Evolutionary conservation across 176 grass and related monocot species (phyloP).

Genomic region (Musa acuminata): DNA sequence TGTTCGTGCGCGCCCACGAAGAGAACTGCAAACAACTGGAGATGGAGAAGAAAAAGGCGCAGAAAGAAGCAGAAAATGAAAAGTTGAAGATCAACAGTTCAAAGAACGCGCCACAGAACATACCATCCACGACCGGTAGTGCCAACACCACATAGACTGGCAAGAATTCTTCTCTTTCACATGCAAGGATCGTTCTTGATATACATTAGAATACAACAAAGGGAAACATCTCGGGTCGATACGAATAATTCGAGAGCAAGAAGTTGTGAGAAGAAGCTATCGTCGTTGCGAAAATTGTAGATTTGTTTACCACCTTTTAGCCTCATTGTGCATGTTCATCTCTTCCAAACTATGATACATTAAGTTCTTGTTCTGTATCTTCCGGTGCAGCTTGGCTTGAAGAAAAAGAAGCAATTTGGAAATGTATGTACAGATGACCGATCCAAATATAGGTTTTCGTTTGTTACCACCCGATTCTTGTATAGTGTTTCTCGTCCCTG

Average conservation of each 20-base stretch:
- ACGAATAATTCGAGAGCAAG: not conserved
- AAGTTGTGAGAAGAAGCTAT: not conserved
- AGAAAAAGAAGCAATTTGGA: not conserved
- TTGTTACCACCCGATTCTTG: not conserved
- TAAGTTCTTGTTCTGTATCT: not conserved
- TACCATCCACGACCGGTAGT: slow-evolving; percentile 23
- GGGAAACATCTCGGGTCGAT: not conserved
- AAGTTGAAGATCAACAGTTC: slow-evolving; percentile 46
- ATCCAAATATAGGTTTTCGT: not conserved
- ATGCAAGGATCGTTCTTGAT: not conserved
- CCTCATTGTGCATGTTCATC: not conserved
- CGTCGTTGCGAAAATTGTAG: not conserved
- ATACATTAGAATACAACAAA: not conserved
- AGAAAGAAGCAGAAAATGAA: slow-evolving; percentile 76
- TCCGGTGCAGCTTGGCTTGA: not conserved
- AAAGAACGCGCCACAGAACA: slow-evolving; percentile 38
- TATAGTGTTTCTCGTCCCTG: not conserved
- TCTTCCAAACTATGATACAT: not conserved
- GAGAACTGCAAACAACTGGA: slow-evolving; percentile 86
- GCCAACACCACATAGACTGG: slow-evolving; percentile 30
- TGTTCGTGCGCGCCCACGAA: slow-evolving; percentile 75
- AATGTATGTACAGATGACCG: not conserved
- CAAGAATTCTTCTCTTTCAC: not conserved
- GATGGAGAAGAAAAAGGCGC: slow-evolving; percentile 83
- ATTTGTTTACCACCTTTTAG: not conserved